Evolutionary conservation across 495 filamentous ascomycete genomes (phyloP), one percentile per base, ranked within the genome.

Genomic region (Penicillium subrubescens): DNA sequence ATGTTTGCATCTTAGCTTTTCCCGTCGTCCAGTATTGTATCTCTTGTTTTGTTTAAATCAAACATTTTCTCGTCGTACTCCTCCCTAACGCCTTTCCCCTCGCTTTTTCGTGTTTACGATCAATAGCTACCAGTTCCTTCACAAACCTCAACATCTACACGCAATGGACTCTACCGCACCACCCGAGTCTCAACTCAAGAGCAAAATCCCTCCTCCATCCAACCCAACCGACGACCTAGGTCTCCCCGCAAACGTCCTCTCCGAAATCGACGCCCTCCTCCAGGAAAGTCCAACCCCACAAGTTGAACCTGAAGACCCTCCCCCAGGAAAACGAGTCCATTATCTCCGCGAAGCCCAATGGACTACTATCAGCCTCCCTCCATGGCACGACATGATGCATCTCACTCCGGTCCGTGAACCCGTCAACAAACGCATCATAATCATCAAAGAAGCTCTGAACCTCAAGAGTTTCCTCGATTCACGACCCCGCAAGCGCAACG

Each of bases 381-480:
- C 53, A 8, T 56, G 53, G 53, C 19, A 5, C 19, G n/a, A 35
- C 2, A 12, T 56, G 10, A 35, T 56, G 29, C 17, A 2, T 2
- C 53, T 56, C n/a, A 56, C 33, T 8, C 53, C 53, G 14, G n/a
- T 56, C 33, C 56, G 56, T 21, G 56, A 58, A 44, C 56, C 56
- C 25, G 27, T 44, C 17, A 35, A 35, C 33, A 8, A n/a, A 10
- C 56, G 56, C 12, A 58, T 31, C 1, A 58, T 58, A 37, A 44
- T 6, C 37, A 58, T 58, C 21, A 27, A 44, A n/a, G 39, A 58
- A 21, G 39, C 56, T 5, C 12, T 29, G 2, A 44, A 29, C 37
- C 56, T 58, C 0, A 43, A 17, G 10, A 17, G 14, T n/a, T 58
- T 43, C 39, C 39, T 58, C n/a, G 19, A 57, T 6, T 31, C 35